These are phyloP conservation scores for Lactarius vividus DNA, from an alignment of 768 basidiomycete genomes.

Conservation along the genomic window DNA sequence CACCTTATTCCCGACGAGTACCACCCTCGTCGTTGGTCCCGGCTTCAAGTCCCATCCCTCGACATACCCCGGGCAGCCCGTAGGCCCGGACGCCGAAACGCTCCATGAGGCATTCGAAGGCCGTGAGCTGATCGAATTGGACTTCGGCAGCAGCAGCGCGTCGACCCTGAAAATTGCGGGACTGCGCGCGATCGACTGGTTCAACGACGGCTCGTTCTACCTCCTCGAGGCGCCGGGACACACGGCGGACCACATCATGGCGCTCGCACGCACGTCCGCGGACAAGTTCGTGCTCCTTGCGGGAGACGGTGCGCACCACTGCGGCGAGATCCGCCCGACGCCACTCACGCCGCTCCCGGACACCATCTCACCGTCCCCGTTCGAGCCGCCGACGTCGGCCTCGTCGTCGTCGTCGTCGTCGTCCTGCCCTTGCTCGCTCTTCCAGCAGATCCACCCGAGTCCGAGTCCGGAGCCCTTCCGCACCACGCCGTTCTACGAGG, in stretches of 20 bases:
- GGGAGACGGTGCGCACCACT: not conserved
- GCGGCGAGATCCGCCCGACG: not conserved
- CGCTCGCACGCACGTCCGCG: not conserved
- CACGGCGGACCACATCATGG: not conserved
- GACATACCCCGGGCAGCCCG: not conserved
- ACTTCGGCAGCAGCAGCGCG: not conserved
- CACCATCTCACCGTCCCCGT: not conserved
- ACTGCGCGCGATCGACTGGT: conserved; percentile 4
- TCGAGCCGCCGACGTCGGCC: not conserved
- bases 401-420: too few relatives aligned
- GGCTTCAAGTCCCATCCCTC: not conserved
- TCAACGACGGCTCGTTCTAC: not conserved
- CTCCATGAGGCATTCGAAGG: not conserved
- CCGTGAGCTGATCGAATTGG: not conserved
- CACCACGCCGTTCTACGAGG: not conserved
- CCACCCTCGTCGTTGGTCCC: conserved; percentile 3
- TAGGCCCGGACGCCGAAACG: not conserved
- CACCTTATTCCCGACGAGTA: not conserved
- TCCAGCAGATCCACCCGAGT: not conserved
- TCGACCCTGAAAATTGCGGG: not conserved
- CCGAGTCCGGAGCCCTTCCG: not conserved
- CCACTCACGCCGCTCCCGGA: not conserved
- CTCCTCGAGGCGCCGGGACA: not conserved
- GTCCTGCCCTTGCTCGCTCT: not conserved
- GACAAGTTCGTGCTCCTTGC: not conserved